phyloP scores from a whole-genome alignment of 148 eudicot genomes.

The Camellia sinensis region DNA sequence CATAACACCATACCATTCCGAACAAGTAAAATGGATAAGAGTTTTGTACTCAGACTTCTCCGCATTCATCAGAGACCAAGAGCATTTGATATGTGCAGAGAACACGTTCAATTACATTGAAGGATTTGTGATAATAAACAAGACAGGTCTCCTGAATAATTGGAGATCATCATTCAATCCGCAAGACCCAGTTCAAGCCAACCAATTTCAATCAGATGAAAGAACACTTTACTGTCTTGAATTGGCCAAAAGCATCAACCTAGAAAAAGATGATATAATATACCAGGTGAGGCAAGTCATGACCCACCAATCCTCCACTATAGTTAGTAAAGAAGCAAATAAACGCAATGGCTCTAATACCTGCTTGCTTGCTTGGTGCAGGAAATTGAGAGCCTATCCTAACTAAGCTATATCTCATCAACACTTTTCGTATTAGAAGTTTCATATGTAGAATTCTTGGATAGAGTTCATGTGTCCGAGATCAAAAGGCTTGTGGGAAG shows the following conservation, averaged over 20 bases:
- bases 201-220: constrained; percentile 73
- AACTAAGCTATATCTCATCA: constrained; percentile 47
- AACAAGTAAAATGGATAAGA: constrained; percentile 95
- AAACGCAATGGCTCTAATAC: too few species aligned
- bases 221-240: constrained; percentile 81
- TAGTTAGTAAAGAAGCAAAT: too few species aligned
- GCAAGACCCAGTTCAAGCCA: constrained; percentile 67
- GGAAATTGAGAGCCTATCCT: constrained; percentile 44
- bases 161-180: constrained; percentile 84
- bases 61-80: constrained; percentile 76
- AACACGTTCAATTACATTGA: constrained; percentile 76
- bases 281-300: constrained; percentile 77
- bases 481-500: constrained; percentile 78
- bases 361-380: constrained; percentile 37
- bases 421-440: constrained; percentile 64
- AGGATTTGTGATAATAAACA: constrained; percentile 83
- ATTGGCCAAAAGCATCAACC: constrained; percentile 73
- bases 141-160: constrained; percentile 72
- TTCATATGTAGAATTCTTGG: constrained; percentile 70
- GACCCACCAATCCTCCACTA: too few species aligned
- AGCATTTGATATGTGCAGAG: constrained; percentile 60
- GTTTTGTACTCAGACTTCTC: constrained; percentile 74
- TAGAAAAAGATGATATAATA: constrained; percentile 33
- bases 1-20: too few species aligned
- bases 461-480: constrained; percentile 83